These are phyloP conservation scores for Ceratocystis ficicola DNA, from an alignment of 2,329 filamentous ascomycete genomes.

Conservation along the genomic window DNA sequence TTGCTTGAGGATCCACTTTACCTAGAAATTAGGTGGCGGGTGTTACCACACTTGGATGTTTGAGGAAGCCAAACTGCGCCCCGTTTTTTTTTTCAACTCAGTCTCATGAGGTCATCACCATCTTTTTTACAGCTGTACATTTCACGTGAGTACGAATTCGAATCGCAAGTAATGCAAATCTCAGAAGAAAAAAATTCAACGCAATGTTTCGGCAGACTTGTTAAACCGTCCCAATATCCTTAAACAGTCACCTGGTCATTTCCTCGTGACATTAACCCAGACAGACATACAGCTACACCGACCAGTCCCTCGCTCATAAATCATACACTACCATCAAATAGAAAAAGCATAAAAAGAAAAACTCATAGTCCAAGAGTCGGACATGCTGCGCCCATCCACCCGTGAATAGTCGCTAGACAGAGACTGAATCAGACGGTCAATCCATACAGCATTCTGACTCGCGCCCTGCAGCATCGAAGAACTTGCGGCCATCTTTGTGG, in stretches of 20 bases:
- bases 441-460: background rate
- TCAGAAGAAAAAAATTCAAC: background rate
- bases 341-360: background rate
- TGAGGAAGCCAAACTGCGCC: background rate
- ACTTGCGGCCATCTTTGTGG: conserved; percentile 21
- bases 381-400: background rate
- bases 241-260: background rate
- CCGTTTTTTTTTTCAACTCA: background rate
- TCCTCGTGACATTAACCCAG: background rate
- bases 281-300: background rate
- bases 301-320: background rate
- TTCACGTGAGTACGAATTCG: background rate
- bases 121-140: background rate
- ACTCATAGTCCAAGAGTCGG: background rate
- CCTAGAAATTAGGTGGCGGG: background rate
- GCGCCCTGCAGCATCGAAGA: conserved; percentile 16
- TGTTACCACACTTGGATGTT: background rate
- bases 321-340: background rate
- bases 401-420: background rate
- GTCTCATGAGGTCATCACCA: background rate
- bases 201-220: background rate
- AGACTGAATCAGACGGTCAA: background rate
- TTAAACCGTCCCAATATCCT: background rate
- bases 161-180: background rate
- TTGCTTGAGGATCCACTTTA: background rate